Conservation (phyloP, 2,329 filamentous ascomycete species). For the Colletotrichum tofieldiae region DNA sequence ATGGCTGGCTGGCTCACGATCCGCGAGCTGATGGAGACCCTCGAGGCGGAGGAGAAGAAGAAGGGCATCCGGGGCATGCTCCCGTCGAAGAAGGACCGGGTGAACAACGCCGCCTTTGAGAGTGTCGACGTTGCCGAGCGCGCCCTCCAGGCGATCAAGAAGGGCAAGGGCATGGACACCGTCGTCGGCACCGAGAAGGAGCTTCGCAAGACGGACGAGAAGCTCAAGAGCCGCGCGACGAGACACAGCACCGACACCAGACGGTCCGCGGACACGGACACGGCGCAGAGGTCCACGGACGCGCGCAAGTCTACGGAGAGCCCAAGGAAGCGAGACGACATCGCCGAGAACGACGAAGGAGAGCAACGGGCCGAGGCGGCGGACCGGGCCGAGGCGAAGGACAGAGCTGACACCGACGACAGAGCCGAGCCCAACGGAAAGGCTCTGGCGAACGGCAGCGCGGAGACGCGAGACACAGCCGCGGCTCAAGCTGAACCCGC, state of each 20-base stretch:
- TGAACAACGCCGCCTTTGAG: conserved; percentile 64
- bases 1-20: conserved; percentile 60
- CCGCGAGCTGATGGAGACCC: conserved; percentile 56
- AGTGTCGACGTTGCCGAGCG: conserved; percentile 63
- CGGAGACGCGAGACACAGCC: neutral
- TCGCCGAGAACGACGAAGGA: conserved; percentile 28
- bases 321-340: conserved; percentile 1
- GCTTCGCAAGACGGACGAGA: conserved; percentile 44
- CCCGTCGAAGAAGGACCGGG: conserved; percentile 55
- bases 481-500: neutral
- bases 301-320: conserved; percentile 23
- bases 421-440: neutral
- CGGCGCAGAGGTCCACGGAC: neutral
- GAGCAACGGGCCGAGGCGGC: conserved; percentile 23
- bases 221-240: conserved; percentile 38
- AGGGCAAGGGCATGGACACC: conserved; percentile 60
- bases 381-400: conserved; percentile 11
- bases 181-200: conserved; percentile 48
- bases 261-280: conserved; percentile 15
- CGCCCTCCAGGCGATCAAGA: conserved; percentile 61
- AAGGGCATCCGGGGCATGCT: conserved; percentile 53
- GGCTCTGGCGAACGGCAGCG: neutral
- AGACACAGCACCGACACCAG: conserved; percentile 35
- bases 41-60: conserved; percentile 54
- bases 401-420: neutral